These are phyloP conservation scores for Lepraria neglecta DNA, from an alignment of 495 filamentous ascomycete species.

Conservation along the genomic window DNA sequence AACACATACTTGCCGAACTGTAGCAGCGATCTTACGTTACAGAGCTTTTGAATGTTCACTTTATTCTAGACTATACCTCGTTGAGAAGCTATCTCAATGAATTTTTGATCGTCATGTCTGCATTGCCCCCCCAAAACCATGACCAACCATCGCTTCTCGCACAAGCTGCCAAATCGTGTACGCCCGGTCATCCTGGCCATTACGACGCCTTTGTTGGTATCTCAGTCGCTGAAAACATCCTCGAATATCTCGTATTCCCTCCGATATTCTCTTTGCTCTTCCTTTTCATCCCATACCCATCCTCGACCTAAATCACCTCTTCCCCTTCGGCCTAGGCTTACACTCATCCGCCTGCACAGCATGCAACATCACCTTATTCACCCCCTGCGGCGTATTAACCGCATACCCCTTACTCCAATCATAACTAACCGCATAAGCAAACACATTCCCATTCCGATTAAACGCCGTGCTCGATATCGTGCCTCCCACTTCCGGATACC, in stretches of 20 bases:
- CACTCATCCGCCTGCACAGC: slow-evolving; percentile 69
- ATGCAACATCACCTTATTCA: slow-evolving; percentile 85
- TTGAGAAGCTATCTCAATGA: too few species aligned
- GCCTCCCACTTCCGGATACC: slow-evolving; percentile 77
- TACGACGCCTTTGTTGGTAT: background rate
- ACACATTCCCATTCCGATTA: slow-evolving; percentile 68
- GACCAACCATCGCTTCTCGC: background rate
- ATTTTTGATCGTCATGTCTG: too few species aligned
- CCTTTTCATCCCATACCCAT: background rate
- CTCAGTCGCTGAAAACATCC: background rate
- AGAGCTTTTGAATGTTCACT: too few species aligned
- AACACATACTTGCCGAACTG: too few species aligned
- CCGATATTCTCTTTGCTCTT: background rate
- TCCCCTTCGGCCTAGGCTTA: slow-evolving; percentile 61
- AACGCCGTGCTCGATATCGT: slow-evolving; percentile 75
- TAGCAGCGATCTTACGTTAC: too few species aligned
- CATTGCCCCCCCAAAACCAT: background rate
- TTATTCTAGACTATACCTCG: too few species aligned
- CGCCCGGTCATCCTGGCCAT: too few species aligned
- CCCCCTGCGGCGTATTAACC: slow-evolving; percentile 58
- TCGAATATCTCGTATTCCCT: background rate
- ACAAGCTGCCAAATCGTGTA: too few species aligned
- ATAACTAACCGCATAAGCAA: slow-evolving; percentile 87
- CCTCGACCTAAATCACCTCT: slow-evolving; percentile 9
- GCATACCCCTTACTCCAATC: slow-evolving; percentile 91